phyloP scores from a whole-genome alignment of 345 rosid genomes.

The Camelina neglecta region DNA sequence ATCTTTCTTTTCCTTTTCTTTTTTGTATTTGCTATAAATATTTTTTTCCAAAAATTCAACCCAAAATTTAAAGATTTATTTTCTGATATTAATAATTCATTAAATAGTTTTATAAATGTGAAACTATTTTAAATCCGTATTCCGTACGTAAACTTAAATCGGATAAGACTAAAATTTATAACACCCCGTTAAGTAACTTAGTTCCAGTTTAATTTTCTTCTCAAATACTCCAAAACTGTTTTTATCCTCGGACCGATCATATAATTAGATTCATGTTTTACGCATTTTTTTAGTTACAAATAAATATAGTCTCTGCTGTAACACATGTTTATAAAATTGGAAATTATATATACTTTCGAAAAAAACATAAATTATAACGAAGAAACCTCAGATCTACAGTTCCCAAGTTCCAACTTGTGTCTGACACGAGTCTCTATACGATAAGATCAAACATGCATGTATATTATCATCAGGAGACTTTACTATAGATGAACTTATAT shows the following conservation, averaged over 20 bases:
- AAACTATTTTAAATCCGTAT: not conserved
- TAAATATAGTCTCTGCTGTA: not conserved
- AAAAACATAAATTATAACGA: constrained; percentile 1
- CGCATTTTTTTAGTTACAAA: not conserved
- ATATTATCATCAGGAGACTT: constrained; percentile 2
- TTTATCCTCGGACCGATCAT: not conserved
- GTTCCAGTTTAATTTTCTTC: not conserved
- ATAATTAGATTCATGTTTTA: not conserved
- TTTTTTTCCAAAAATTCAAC: constrained; percentile 15
- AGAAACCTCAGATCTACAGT: constrained; percentile 4
- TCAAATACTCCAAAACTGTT: not conserved
- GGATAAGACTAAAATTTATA: constrained; percentile 2
- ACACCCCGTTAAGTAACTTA: not conserved
- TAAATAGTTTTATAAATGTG: not conserved
- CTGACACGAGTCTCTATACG: constrained; percentile 19
- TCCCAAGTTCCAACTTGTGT: constrained; percentile 5
- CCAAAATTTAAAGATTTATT: not conserved
- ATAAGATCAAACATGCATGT: constrained; percentile 28
- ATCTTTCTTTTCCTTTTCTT: not conserved
- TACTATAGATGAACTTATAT: not conserved
- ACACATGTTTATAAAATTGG: not conserved
- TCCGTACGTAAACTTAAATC: not conserved
- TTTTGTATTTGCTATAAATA: not conserved
- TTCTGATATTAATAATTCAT: not conserved
- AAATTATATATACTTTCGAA: not conserved